Percentiles rank a stretch among this genome's conserved stretches.
phyloP scores from a whole-genome alignment of 176 grass and related monocot genomes.

The Oropetium thomaeum region DNA sequence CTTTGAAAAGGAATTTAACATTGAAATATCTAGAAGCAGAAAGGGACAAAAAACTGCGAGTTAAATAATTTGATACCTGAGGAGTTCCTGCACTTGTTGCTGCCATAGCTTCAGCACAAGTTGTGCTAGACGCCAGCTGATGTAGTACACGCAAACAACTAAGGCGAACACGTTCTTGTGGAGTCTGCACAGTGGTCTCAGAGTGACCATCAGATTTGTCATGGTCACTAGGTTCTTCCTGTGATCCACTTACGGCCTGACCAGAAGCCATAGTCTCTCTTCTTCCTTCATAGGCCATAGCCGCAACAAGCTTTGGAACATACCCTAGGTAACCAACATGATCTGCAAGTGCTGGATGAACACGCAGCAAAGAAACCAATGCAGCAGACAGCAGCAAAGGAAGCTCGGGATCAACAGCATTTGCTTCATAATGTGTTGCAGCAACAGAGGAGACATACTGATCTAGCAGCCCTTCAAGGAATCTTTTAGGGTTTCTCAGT shows the following conservation, averaged over 20 bases:
- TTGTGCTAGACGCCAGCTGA: slow-evolving; percentile 96
- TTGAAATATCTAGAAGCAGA: too few relatives aligned
- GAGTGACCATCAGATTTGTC: slow-evolving; percentile 44
- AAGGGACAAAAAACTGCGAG: slow-evolving; percentile 24
- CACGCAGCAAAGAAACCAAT: slow-evolving; percentile 90
- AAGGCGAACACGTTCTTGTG: slow-evolving; percentile 93
- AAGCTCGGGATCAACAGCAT: slow-evolving; percentile 79
- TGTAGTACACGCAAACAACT: slow-evolving; percentile 94
- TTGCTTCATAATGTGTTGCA: slow-evolving; percentile 84
- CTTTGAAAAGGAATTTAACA: not conserved
- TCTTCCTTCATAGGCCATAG: slow-evolving; percentile 95
- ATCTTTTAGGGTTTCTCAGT: slow-evolving; percentile 98
- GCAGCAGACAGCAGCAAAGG: slow-evolving; percentile 92
- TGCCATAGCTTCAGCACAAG: slow-evolving; percentile 98
- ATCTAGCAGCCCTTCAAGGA: slow-evolving; percentile 97
- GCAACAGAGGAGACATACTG: slow-evolving; percentile 97
- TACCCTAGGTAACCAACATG: slow-evolving; percentile 99
- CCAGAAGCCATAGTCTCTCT: slow-evolving; percentile 81
- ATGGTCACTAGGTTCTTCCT: slow-evolving; percentile 36
- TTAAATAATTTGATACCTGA: slow-evolving; percentile 65
- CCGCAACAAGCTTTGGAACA: slow-evolving; percentile 93
- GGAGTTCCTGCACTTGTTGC: slow-evolving; percentile 96
- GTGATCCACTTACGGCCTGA: slow-evolving; percentile 44
- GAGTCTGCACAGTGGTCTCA: slow-evolving; percentile 54
- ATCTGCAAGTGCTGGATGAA: slow-evolving; percentile 95